Evolutionary conservation across 495 filamentous ascomycete species (phyloP).

Genomic region (Mycothermus thermophilus): DNA sequence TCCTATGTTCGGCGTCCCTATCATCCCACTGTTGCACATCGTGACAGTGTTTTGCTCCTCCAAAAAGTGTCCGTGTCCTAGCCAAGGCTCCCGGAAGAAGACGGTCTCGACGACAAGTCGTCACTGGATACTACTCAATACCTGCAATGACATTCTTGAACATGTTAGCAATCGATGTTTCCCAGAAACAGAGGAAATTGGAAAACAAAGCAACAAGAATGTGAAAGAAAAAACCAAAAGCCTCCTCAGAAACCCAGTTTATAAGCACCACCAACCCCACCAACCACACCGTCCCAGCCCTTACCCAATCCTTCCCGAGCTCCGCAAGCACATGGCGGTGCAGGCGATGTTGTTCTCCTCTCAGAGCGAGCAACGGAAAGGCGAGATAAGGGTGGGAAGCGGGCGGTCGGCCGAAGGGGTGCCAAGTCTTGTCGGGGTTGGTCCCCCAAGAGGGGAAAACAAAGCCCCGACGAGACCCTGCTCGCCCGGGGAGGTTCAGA

Average conservation of each 20-base stretch:
- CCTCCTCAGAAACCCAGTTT: slow-evolving; percentile 36
- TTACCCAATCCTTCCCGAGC: slow-evolving; percentile 3
- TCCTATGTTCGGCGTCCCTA: too few species aligned
- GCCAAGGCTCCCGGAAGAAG: too few species aligned
- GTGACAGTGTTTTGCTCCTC: too few species aligned
- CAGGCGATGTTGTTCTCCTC: slow-evolving; percentile 25
- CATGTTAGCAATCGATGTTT: slow-evolving; percentile 2
- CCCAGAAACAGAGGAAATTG: neutral
- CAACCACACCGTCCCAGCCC: slow-evolving; percentile 9
- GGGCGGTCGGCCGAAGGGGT: slow-evolving; percentile 6
- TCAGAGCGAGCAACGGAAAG: slow-evolving; percentile 2
- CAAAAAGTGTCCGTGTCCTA: too few species aligned
- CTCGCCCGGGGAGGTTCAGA: slow-evolving; percentile 30
- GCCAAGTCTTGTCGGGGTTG: too few species aligned
- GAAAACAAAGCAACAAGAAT: neutral
- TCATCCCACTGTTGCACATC: too few species aligned
- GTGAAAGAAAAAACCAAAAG: slow-evolving; percentile 3
- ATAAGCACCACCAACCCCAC: slow-evolving; percentile 34
- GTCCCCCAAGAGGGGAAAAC: neutral
- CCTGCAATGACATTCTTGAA: too few species aligned
- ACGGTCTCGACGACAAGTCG: too few species aligned
- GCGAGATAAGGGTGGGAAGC: slow-evolving; percentile 2
- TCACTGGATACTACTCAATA: too few species aligned
- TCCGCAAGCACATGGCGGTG: slow-evolving; percentile 37
- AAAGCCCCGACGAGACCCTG: too few species aligned